These are phyloP conservation scores for Penicillium manginii DNA, from an alignment of 495 filamentous ascomycete species.

Conservation along the genomic window DNA sequence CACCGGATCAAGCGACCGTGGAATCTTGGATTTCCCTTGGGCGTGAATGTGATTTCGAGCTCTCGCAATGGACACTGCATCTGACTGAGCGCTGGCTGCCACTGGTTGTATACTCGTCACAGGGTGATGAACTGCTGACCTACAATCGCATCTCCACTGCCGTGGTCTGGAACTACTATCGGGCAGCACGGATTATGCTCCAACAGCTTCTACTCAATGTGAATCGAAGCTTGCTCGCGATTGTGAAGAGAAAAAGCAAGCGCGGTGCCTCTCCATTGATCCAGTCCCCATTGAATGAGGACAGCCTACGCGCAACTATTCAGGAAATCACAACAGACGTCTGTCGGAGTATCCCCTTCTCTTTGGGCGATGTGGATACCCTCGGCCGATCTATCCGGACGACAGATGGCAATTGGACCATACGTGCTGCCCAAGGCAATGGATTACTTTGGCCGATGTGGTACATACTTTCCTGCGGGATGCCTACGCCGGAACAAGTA, in stretches of 20 bases:
- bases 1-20: constrained; percentile 22
- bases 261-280: background rate
- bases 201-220: constrained; percentile 38
- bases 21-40: constrained; percentile 31
- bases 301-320: constrained; percentile 21
- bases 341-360: constrained; percentile 47
- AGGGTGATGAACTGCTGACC: constrained; percentile 41
- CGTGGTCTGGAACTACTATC: constrained; percentile 47
- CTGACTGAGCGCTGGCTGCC: constrained; percentile 46
- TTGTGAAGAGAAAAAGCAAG: constrained; percentile 9
- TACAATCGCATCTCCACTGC: constrained; percentile 36
- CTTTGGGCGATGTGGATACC: constrained; percentile 41
- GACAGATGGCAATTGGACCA: constrained; percentile 14
- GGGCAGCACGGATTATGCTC: constrained; percentile 41
- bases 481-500: constrained; percentile 38
- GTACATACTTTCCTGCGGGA: constrained; percentile 42
- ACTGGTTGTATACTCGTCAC: constrained; percentile 35
- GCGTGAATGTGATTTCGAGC: constrained; percentile 33
- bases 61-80: constrained; percentile 40
- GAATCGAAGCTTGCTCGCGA: constrained; percentile 24
- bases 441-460: constrained; percentile 49
- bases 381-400: constrained; percentile 33
- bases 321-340: constrained; percentile 45
- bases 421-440: constrained; percentile 41
- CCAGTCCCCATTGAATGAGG: constrained; percentile 15